Conservation (phyloP, 345 rosid genomes). For the Zanthoxylum bungeanum region DNA sequence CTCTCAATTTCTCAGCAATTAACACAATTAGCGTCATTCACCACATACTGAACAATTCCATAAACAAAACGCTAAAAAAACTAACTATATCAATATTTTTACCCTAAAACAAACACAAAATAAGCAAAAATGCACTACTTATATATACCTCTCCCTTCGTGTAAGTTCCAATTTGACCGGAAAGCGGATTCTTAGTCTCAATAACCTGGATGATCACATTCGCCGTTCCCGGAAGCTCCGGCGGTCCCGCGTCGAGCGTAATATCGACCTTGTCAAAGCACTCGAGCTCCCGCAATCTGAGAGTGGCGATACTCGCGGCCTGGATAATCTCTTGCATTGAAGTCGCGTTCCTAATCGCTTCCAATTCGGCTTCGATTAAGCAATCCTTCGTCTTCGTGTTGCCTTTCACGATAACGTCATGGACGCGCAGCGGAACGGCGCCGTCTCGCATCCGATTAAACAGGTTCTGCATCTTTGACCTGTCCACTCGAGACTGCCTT, state of each 20-base stretch:
- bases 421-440: slow-evolving; percentile 72
- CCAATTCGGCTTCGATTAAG: slow-evolving; percentile 65
- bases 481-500: slow-evolving; percentile 22
- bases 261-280: slow-evolving; percentile 76
- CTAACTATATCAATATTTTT: neutral
- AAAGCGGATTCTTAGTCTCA: slow-evolving; percentile 50
- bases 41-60: neutral
- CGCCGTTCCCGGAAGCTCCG: slow-evolving; percentile 80
- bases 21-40: neutral
- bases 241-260: slow-evolving; percentile 78
- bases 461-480: slow-evolving; percentile 44
- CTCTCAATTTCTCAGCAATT: neutral
- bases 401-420: slow-evolving; percentile 73
- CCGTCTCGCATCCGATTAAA: slow-evolving; percentile 48
- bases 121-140: neutral
- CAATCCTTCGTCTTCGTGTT: slow-evolving; percentile 72
- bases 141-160: slow-evolving; percentile 64
- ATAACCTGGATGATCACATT: slow-evolving; percentile 68
- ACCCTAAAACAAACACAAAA: neutral
- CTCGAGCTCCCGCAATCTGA: slow-evolving; percentile 60
- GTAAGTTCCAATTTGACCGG: no score
- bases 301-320: slow-evolving; percentile 56
- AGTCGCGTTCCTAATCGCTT: slow-evolving; percentile 47
- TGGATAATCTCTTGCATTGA: slow-evolving; percentile 69
- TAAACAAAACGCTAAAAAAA: neutral